Evolutionary conservation across 495 filamentous ascomycete genomes (phyloP), one percentile per base, ranked within the genome.

Genomic region (Talaromyces adpressus): DNA sequence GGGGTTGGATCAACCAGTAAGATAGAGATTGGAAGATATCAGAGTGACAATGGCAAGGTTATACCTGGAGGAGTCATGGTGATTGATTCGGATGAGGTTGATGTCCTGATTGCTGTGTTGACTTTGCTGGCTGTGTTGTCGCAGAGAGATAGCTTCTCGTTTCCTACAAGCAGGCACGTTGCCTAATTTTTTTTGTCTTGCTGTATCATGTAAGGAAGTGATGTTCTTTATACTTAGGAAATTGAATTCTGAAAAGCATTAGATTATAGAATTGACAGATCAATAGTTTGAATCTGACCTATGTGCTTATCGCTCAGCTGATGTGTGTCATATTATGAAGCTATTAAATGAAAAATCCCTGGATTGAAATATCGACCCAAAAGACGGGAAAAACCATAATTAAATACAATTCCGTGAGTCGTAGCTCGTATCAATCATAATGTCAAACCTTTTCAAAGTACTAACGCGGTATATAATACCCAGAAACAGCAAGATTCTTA

Each of bases 391-490:
- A 20, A 0, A 20, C n/a, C n/a, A 20, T 1, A 49, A 20, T 12
- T 12, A 12, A 1, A 20, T 18, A 9, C 3, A 8, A 18, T n/a
- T n/a, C 6, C 45, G 45, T 49, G 22, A 49, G 22, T 49, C 45
- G 36, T 41, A 49, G 8, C 45, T 49, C 45, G 18, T 49, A 2
- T 20, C 6, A 8, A 49, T 49, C 45, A 49, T 49, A 9, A 49
- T 20, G 9, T 49, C 6, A 6, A 22, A 6, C 18, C 45, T 16
- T 4, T 16, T 0, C 18, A 52, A 51, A 16, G 41, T 25, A 23
- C 29, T 22, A 73, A 39, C 77, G 65, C 32, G 73, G 69, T 64
- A 81, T 75, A 64, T 71, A 81, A 59, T 75, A 77, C 9, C 79
- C 79, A 57, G 74, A 74, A 8, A 72, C 65, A 3, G 65, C 67